These are phyloP conservation scores for Aciculosporium take DNA, from an alignment of 2,329 filamentous ascomycete species.

Conservation along the genomic window DNA sequence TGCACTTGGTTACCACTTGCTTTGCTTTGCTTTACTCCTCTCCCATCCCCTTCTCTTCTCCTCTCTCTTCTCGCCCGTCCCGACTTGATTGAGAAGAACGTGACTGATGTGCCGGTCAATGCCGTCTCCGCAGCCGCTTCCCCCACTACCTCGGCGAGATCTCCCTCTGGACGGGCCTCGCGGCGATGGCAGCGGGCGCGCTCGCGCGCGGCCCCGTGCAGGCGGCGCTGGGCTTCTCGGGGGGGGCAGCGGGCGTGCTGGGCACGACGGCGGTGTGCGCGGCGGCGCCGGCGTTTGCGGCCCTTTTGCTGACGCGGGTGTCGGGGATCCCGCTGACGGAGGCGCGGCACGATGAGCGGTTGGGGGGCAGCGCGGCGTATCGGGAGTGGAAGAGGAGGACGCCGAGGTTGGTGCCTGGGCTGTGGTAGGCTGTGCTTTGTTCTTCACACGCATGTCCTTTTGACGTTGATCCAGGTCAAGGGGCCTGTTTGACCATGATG, in stretches of 20 bases:
- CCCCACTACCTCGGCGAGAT: slow-evolving; percentile 63
- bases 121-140: slow-evolving; percentile 36
- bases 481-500: neutral
- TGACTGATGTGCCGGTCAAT: no score
- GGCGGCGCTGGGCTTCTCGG: slow-evolving; percentile 40
- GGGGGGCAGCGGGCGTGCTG: slow-evolving; percentile 16
- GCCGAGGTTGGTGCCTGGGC: slow-evolving; percentile 48
- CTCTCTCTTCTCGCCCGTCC: no score
- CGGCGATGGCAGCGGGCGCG: slow-evolving; percentile 41
- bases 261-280: slow-evolving; percentile 29
- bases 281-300: slow-evolving; percentile 49
- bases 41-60: no score
- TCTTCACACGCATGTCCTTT: neutral
- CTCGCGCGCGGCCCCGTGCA: slow-evolving; percentile 40
- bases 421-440: slow-evolving; percentile 21
- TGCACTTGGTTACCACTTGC: no score
- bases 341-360: slow-evolving; percentile 52
- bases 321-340: slow-evolving; percentile 52
- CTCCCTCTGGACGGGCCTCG: slow-evolving; percentile 55
- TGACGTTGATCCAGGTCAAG: no score
- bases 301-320: slow-evolving; percentile 48
- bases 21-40: no score
- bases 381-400: slow-evolving; percentile 54
- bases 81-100: no score
- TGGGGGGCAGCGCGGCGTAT: slow-evolving; percentile 50